phyloP scores from a whole-genome alignment of 371 early-diverging fungal genomes.

The Entomophthora muscae region DNA sequence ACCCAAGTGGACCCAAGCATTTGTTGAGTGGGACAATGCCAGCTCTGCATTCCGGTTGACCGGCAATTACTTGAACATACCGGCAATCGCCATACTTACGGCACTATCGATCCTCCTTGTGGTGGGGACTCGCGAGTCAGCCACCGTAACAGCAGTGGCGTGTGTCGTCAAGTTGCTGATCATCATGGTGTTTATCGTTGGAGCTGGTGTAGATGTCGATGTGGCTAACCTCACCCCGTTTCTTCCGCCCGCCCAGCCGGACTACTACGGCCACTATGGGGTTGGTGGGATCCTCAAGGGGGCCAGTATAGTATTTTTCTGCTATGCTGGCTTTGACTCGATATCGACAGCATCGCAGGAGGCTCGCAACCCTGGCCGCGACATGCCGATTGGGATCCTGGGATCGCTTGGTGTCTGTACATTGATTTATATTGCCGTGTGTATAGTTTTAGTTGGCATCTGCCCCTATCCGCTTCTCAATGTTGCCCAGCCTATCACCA shows the following conservation, averaged over 20 bases:
- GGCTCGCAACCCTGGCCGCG: constrained; percentile 56
- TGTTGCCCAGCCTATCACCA: constrained; percentile 36
- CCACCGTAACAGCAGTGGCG: constrained; percentile 43
- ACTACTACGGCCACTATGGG: constrained; percentile 32
- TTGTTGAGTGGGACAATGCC: constrained; percentile 32
- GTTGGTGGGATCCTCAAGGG: constrained; percentile 50
- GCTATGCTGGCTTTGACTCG: constrained; percentile 79
- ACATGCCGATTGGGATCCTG: constrained; percentile 77
- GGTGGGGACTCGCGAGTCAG: constrained; percentile 53
- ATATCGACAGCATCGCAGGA: constrained; percentile 80
- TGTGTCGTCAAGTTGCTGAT: constrained; percentile 56
- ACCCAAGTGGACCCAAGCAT: constrained; percentile 32
- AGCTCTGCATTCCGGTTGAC: constrained; percentile 20
- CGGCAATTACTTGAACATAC: constrained; percentile 48
- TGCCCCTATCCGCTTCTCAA: constrained; percentile 30
- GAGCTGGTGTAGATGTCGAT: constrained; percentile 38
- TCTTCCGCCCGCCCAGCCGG: constrained; percentile 38
- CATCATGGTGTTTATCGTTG: constrained; percentile 62
- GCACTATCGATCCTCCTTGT: constrained; percentile 32
- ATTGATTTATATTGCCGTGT: constrained; percentile 54
- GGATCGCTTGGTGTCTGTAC: constrained; percentile 57
- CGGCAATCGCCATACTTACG: constrained; percentile 45
- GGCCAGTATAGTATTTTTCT: constrained; percentile 68
- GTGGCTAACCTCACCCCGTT: constrained; percentile 55
- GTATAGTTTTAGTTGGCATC: constrained; percentile 56